Evolutionary conservation across 1,139 yeast species (phyloP).

Genomic region (Magnusiomyces paraingens): DNA sequence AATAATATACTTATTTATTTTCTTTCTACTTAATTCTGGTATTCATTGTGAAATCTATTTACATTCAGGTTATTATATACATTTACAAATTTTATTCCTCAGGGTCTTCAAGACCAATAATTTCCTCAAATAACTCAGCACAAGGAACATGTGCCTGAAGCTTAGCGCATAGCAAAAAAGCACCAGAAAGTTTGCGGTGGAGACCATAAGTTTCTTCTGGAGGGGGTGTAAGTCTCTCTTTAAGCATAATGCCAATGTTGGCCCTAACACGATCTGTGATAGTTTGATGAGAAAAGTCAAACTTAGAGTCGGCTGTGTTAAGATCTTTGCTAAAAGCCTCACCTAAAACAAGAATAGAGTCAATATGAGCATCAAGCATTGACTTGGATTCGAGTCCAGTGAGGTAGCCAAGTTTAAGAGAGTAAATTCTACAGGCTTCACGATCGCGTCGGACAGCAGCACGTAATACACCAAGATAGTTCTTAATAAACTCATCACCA

Average conservation of each 20-base stretch:
- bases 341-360: conserved; percentile 82
- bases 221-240: conserved; percentile 91
- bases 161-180: conserved; percentile 81
- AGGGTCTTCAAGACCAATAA: conserved; percentile 45
- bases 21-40: background rate
- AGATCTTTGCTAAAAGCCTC: conserved; percentile 67
- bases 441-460: conserved; percentile 73
- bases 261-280: conserved; percentile 88
- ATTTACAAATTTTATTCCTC: background rate
- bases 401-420: conserved; percentile 73
- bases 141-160: conserved; percentile 81
- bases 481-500: conserved; percentile 55
- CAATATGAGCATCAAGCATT: conserved; percentile 90
- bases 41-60: background rate
- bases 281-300: conserved; percentile 76
- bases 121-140: conserved; percentile 65
- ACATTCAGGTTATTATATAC: background rate
- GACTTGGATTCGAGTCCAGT: conserved; percentile 84
- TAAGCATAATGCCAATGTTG: conserved; percentile 80
- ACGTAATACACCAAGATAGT: conserved; percentile 66
- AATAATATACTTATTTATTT: background rate
- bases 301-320: conserved; percentile 41
- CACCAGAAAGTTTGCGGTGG: conserved; percentile 93
- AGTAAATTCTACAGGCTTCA: conserved; percentile 54
- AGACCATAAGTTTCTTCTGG: conserved; percentile 96